Evolutionary conservation across 441 rosid genomes (phyloP), one percentile per base, ranked within the genome.

Genomic region (Brassica balearica): DNA sequence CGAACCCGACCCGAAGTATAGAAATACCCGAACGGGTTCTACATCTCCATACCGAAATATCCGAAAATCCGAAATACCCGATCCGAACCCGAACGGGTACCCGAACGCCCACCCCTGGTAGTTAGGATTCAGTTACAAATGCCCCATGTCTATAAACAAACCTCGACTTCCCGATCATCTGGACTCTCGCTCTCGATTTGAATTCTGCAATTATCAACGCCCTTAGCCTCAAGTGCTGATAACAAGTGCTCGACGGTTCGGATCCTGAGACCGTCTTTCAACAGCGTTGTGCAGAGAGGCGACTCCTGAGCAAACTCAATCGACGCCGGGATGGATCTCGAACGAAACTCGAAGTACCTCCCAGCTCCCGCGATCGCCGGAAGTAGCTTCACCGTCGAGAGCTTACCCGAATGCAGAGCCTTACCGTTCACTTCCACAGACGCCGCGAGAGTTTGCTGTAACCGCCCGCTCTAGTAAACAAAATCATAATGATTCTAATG

Each of bases 201-300:
- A 65, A 95, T 93, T 77, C 84, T 83, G 78, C 97, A 95, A 71
- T 95, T 95, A 68, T 93, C 95, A 9, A 95, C 88, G 11, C 91
- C 92, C 3, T 71, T 70, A 3, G 93, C 92, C 83, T 95, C 98
- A 56, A 95, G 82, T 80, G 97, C 92, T 4, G 99, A 93, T 14
- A 95, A 90, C 85, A 93, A 85, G 73, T 95, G 99, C 85, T 93
- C 98, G 3, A 91, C 91, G 1, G 98, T 95, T 74, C 92, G 82
- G 71, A 95, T 73, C 59, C 68, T 84, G 75, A 75, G 48, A 10
- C 86, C 88, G 9, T 87, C 89, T 80, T 85, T 87, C 23, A 72
- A 75, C 14, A 95, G 91, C 66, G 93, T 85, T 29, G 96, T 93
- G 80, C 97, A 90, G 17, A 95, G 87, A 32, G 88, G 85, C 46